phyloP scores from a whole-genome alignment of 768 basidiomycete genomes.

The Trametes cingulata region DNA sequence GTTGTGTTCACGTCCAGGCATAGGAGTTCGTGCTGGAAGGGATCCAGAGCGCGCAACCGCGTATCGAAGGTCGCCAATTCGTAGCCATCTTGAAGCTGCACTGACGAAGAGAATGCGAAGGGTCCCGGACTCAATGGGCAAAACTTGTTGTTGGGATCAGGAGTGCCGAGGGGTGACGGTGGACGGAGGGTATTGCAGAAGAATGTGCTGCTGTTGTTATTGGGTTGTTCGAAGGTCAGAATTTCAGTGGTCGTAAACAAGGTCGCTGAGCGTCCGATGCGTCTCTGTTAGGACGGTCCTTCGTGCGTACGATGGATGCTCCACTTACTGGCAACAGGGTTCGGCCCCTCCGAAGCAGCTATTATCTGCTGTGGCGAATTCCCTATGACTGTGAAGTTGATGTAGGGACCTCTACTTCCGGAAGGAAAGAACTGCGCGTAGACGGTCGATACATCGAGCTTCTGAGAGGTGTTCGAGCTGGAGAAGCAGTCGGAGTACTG shows the following conservation, averaged over 20 bases:
- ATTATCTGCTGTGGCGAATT: conserved; percentile 56
- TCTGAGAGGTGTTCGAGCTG: conserved; percentile 48
- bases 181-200: conserved; percentile 82
- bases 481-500: conserved; percentile 71
- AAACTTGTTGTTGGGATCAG: conserved; percentile 43
- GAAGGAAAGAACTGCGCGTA: conserved; percentile 68
- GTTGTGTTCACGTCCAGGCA: conserved; percentile 82
- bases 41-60: conserved; percentile 85
- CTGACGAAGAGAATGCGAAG: conserved; percentile 77
- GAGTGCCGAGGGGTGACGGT: conserved; percentile 47
- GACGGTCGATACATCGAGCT: conserved; percentile 66
- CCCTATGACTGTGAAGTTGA: conserved; percentile 79
- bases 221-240: conserved; percentile 74
- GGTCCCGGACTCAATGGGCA: conserved; percentile 82
- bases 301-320: not conserved
- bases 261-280: conserved; percentile 53
- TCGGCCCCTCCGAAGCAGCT: conserved; percentile 56
- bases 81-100: conserved; percentile 64
- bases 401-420: conserved; percentile 38
- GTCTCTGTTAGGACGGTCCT: not conserved
- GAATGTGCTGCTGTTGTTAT: conserved; percentile 69
- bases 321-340: conserved; percentile 53
- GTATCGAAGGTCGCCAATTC: conserved; percentile 84
- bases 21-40: conserved; percentile 75
- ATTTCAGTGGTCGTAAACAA: conserved; percentile 83